Evolutionary conservation across 2,329 filamentous ascomycete species (phyloP).

Genomic region (Fusarium drepaniforme): DNA sequence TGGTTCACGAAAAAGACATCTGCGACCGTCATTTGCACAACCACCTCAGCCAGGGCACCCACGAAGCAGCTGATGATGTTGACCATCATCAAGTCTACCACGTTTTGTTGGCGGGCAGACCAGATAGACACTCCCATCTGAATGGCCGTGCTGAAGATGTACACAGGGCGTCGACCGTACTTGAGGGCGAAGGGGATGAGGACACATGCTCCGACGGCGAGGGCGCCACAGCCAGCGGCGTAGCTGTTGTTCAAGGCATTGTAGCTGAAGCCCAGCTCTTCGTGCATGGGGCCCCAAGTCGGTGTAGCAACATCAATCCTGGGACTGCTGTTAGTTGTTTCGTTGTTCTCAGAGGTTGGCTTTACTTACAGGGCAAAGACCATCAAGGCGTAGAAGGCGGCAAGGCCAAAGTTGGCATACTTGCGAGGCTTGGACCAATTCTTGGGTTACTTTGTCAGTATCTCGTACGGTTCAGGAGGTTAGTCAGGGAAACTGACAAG

Average conservation of each 20-base stretch:
- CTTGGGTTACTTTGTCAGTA: neutral
- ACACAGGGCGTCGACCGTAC: constrained; percentile 39
- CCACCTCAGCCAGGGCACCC: constrained; percentile 54
- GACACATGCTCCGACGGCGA: constrained; percentile 37
- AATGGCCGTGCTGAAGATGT: constrained; percentile 51
- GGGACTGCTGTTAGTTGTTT: neutral
- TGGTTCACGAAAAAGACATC: constrained; percentile 51
- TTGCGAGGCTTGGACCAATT: constrained; percentile 26
- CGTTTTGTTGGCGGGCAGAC: constrained; percentile 56
- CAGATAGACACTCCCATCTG: constrained; percentile 53
- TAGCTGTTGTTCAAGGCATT: neutral
- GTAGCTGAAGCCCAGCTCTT: constrained; percentile 14
- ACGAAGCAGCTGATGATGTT: constrained; percentile 52
- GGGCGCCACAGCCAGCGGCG: constrained; percentile 23
- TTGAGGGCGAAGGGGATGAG: constrained; percentile 40
- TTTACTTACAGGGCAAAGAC: constrained; percentile 73
- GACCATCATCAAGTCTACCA: constrained; percentile 56
- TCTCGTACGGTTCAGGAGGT: neutral
- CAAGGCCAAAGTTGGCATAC: constrained; percentile 57
- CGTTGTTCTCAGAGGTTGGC: neutral
- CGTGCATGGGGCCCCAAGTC: neutral
- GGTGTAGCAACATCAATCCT: neutral
- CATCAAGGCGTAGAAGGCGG: constrained; percentile 73
- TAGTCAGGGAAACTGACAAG: neutral
- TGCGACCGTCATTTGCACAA: constrained; percentile 53